Percentiles rank a stretch among this genome's conserved stretches.
Evolutionary conservation across 2,329 filamentous ascomycete genomes (phyloP).

Genomic region (Neofusicoccum cordaticola): DNA sequence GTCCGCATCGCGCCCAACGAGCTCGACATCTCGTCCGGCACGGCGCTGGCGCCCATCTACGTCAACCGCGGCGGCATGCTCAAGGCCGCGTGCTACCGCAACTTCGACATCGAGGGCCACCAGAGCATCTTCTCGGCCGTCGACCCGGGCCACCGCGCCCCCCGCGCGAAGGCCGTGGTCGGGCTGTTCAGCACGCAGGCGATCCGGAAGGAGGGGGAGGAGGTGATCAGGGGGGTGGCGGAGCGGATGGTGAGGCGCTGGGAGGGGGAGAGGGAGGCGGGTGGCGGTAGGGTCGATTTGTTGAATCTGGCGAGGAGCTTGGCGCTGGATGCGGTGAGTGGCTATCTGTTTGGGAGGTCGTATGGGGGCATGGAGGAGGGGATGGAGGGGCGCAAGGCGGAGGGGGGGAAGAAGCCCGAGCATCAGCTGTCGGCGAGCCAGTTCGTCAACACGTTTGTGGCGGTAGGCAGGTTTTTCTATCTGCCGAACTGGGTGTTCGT

Average conservation of each 20-base stretch:
- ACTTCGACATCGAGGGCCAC: constrained; percentile 58
- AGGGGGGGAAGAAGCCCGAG: background rate
- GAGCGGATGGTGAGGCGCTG: constrained; percentile 35
- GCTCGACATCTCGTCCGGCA: constrained; percentile 23
- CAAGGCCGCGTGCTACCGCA: constrained; percentile 52
- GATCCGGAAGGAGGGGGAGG: constrained; percentile 39
- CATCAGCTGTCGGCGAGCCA: constrained; percentile 45
- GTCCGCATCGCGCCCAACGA: constrained; percentile 25
- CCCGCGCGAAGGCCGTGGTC: constrained; percentile 32
- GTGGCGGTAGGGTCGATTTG: constrained; percentile 42
- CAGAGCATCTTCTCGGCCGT: constrained; percentile 53
- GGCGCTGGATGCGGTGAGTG: constrained; percentile 54
- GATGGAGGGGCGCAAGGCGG: constrained; percentile 22
- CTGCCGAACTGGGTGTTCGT: constrained; percentile 45
- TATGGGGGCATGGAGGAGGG: constrained; percentile 50
- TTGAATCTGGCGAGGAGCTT: constrained; percentile 50
- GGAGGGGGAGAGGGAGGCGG: constrained; percentile 15
- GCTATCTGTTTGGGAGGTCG: constrained; percentile 52
- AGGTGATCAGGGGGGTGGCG: constrained; percentile 42
- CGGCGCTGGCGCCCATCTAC: constrained; percentile 32
- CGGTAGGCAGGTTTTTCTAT: constrained; percentile 51
- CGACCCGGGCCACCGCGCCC: constrained; percentile 34
- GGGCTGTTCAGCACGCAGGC: constrained; percentile 42
- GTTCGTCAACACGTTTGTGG: constrained; percentile 24
- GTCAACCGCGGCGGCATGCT: constrained; percentile 48